Conservation (phyloP, 495 filamentous ascomycete genomes). For the Daldinia decipiens region DNA sequence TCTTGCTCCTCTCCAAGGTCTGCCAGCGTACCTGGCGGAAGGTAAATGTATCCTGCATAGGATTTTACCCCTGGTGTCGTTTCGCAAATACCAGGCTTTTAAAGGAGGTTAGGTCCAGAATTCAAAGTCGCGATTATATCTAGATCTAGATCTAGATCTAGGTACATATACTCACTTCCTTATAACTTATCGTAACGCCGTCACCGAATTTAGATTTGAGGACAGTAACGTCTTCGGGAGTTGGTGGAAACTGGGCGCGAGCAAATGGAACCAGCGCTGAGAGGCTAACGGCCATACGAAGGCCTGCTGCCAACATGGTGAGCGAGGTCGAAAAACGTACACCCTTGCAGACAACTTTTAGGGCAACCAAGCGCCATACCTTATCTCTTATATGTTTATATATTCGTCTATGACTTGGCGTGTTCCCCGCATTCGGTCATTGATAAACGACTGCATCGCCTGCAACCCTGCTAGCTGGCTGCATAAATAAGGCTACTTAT, state of each 20-base stretch:
- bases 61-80: constrained; percentile 49
- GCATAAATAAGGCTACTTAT: constrained; percentile 20
- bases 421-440: constrained; percentile 28
- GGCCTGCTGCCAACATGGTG: constrained; percentile 17
- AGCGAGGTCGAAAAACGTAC: background rate
- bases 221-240: constrained; percentile 62
- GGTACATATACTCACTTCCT: constrained; percentile 60
- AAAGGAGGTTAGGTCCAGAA: constrained; percentile 11
- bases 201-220: constrained; percentile 67
- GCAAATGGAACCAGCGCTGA: constrained; percentile 12
- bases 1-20: constrained; percentile 45
- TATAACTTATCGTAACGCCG: constrained; percentile 71
- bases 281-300: constrained; percentile 25
- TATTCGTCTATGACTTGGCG: constrained; percentile 21
- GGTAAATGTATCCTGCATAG: constrained; percentile 48
- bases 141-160: background rate
- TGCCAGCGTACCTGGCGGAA: constrained; percentile 43
- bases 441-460: constrained; percentile 12
- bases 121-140: background rate
- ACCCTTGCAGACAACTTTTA: constrained; percentile 1
- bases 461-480: constrained; percentile 9
- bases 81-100: constrained; percentile 49
- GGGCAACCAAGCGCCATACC: background rate
- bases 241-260: constrained; percentile 65
- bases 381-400: constrained; percentile 10